A percentile compares a stretch with the other conserved stretches of the same genome.
phyloP scores from a whole-genome alignment of 768 basidiomycete genomes.

The Mycena crocata region DNA sequence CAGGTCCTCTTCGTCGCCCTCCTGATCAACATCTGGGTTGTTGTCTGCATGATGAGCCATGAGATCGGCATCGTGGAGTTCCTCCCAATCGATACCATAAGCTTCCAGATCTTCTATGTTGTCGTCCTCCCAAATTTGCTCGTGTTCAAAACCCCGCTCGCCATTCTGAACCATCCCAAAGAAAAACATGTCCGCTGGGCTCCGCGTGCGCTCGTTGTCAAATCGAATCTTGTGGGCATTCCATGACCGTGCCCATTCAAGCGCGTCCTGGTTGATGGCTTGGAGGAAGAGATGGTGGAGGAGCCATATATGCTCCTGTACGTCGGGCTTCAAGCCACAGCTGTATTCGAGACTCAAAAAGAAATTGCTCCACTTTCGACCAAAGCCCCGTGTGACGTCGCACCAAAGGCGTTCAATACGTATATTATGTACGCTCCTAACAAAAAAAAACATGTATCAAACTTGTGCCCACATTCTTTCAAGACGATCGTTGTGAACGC shows the following conservation, averaged over 20 bases:
- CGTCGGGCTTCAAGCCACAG: slow-evolving; percentile 40
- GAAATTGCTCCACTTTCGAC: slow-evolving; percentile 51
- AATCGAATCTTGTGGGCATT: slow-evolving; percentile 38
- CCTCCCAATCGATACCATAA: slow-evolving; percentile 18
- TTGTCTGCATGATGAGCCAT: slow-evolving; percentile 1
- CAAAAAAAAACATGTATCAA: background rate
- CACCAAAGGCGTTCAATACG: slow-evolving; percentile 54
- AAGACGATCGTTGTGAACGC: no score
- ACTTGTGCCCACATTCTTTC: no score
- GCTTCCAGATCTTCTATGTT: slow-evolving; percentile 6
- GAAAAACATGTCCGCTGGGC: slow-evolving; percentile 32
- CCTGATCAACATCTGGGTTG: no score
- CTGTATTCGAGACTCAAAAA: slow-evolving; percentile 47
- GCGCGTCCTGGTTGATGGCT: slow-evolving; percentile 37
- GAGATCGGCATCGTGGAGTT: slow-evolving; percentile 9
- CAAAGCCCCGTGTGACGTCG: slow-evolving; percentile 49
- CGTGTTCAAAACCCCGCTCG: slow-evolving; percentile 16
- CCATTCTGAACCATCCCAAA: slow-evolving; percentile 31
- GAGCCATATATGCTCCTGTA: slow-evolving; percentile 21
- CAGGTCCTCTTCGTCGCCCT: no score
- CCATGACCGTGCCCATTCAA: slow-evolving; percentile 43
- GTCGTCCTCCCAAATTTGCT: no score
- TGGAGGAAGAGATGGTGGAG: slow-evolving; percentile 43
- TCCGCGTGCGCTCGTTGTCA: background rate
- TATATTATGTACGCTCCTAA: slow-evolving; percentile 49